phyloP scores from a whole-genome alignment of 768 basidiomycete species.

The Multifurca ochricompacta region DNA sequence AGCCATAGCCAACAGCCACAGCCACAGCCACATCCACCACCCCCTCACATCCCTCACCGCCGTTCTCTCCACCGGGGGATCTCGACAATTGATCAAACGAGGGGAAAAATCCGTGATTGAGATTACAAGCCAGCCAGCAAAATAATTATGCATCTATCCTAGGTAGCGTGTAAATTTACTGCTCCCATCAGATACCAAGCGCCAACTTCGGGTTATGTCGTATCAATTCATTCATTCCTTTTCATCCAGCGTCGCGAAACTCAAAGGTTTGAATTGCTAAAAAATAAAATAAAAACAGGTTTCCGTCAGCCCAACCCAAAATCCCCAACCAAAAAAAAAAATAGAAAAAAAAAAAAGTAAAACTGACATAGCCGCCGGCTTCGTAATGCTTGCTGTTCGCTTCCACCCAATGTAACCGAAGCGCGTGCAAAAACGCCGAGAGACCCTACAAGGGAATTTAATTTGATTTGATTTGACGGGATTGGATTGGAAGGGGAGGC shows the following conservation, averaged over 20 bases:
- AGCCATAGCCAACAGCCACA: too few species aligned
- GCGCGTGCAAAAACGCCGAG: slow-evolving; percentile 92
- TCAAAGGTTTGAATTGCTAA: slow-evolving; percentile 43
- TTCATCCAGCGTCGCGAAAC: slow-evolving; percentile 38
- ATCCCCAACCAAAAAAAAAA: background rate
- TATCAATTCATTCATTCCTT: slow-evolving; percentile 23
- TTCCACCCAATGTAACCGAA: slow-evolving; percentile 97
- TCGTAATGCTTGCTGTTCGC: slow-evolving; percentile 95
- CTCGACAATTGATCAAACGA: too few species aligned
- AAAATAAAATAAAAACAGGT: slow-evolving; percentile 25
- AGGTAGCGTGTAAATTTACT: too few species aligned
- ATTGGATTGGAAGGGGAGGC: too few species aligned
- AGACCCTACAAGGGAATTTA: slow-evolving; percentile 62
- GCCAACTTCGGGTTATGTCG: background rate
- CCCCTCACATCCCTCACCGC: too few species aligned
- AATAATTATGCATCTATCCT: too few species aligned
- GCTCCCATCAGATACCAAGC: too few species aligned
- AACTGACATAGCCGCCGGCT: slow-evolving; percentile 80
- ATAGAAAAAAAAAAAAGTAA: slow-evolving; percentile 8
- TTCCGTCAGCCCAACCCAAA: slow-evolving; percentile 20
- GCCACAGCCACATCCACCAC: too few species aligned
- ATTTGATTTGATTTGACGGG: too few species aligned
- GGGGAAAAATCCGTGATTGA: too few species aligned
- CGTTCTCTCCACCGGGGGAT: too few species aligned
- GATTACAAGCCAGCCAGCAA: too few species aligned